Percentiles rank a stretch among this genome's conserved stretches.
phyloP scores from a whole-genome alignment of 75 land plant species.

The Picea sitchensis region DNA sequence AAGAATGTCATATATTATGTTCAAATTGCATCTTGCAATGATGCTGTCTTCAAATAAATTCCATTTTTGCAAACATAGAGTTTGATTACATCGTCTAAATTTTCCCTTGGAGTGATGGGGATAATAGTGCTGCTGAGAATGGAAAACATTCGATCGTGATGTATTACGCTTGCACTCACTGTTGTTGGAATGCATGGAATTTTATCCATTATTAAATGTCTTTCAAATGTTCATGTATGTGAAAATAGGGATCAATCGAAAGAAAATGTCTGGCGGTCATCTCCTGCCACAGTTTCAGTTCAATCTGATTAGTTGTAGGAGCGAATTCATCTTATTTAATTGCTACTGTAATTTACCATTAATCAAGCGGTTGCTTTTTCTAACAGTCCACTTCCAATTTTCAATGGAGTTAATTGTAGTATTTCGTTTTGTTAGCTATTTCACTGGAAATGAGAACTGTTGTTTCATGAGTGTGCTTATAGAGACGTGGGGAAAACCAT shows the following conservation, averaged over 20 bases:
- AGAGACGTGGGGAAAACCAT: no score
- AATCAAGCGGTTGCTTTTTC: no score
- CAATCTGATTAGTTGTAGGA: no score
- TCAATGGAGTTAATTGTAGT: no score
- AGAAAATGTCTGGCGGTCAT: no score
- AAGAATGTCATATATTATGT: neutral
- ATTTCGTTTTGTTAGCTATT: no score
- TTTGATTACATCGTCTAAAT: neutral
- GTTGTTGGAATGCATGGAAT: neutral
- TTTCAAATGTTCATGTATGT: neutral
- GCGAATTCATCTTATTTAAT: no score
- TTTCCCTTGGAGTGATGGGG: neutral
- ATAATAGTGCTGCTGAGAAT: neutral
- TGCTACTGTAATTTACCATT: no score
- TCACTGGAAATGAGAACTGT: no score
- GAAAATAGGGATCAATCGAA: neutral
- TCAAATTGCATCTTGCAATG: neutral
- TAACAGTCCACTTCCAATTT: no score
- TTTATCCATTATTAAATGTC: neutral
- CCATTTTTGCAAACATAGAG: neutral
- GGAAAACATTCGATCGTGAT: neutral
- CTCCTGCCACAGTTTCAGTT: no score
- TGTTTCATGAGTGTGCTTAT: no score
- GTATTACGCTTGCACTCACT: neutral
- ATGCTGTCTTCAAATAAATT: neutral